Evolutionary conservation across 345 rosid species (phyloP).

Genomic region (Boechera retrofracta): DNA sequence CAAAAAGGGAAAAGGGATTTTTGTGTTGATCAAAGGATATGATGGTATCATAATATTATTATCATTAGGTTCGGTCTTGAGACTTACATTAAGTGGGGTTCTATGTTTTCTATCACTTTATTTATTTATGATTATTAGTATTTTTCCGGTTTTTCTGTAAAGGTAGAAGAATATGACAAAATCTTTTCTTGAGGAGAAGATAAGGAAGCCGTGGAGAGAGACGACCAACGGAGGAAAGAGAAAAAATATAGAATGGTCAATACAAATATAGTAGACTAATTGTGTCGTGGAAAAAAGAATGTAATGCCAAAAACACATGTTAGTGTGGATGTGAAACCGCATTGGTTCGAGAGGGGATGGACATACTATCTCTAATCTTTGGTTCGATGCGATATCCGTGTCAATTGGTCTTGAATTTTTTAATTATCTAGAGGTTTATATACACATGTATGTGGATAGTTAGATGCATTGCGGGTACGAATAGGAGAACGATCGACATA

Average conservation of each 20-base stretch:
- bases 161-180: constrained; percentile 43
- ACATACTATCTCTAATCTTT: no score
- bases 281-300: constrained; percentile 37
- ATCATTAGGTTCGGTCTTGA: constrained; percentile 26
- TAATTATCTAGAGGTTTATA: no score
- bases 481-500: no score
- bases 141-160: constrained; percentile 40
- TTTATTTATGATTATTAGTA: constrained; percentile 24
- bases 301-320: constrained; percentile 32
- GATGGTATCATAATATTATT: constrained; percentile 37
- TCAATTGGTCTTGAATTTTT: no score
- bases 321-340: constrained; percentile 10
- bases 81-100: constrained; percentile 25
- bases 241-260: constrained; percentile 31
- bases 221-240: constrained; percentile 16
- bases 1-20: constrained; percentile 26
- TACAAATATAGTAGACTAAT: constrained; percentile 31
- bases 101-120: not conserved
- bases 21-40: constrained; percentile 45
- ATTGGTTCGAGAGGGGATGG: not conserved
- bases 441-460: no score
- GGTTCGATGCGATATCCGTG: no score
- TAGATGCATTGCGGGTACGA: no score
- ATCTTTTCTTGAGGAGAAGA: constrained; percentile 36
- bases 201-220: constrained; percentile 51